Evolutionary conservation across 2,329 filamentous ascomycete genomes (phyloP), one percentile per base, ranked within the genome.

Genomic region (Pseudogymnoascus sp.): DNA sequence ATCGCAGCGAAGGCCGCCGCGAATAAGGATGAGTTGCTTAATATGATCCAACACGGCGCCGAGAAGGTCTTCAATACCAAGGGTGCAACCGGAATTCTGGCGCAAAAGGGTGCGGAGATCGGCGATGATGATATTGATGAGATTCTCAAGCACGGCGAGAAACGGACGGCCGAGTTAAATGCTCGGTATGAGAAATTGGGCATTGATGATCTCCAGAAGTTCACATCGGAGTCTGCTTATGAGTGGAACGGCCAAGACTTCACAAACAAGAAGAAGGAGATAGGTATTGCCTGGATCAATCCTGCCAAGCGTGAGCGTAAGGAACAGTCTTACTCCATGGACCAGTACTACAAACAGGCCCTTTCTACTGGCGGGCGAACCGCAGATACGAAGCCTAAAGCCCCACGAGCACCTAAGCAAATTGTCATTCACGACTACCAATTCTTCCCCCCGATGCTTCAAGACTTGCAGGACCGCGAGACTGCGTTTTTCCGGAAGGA

Each of bases 191-290:
- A 97, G 75, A 96, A 96, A 74, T 86, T 99, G 42, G 95, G 96
- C 67, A 89, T 99, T 31, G 95, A 99, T 74, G 95, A 99, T 69
- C 78, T 99, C 46, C 95, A 99, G 74, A 97, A 97, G 73, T 99
- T 99, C 76, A 95, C 89, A 1, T 97, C 93, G 0, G 95, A 99
- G 71, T 96, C 91, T 62, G 93, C 96, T 0, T 99, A 99, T 71
- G 95, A 97, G 73, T 99, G 96, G 96, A 99, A 99, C 67, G 95
- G 95, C 56, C 89, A 97, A 77, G 93, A 93, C 71, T 99, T 99
- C 74, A 90, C 92, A 62, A 90, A 89, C 64, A 85, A 88, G 73
- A 96, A 96, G 78, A 96, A 96, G 75, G 91, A 96, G 60, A 91
- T 97, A 67, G 91, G 91, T 59, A 84, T 97, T 68, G 93, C 82